A percentile compares a stretch with the other conserved stretches of the same genome.
These are phyloP conservation scores for Exophiala calicioides DNA, from an alignment of 2,329 filamentous ascomycete species.

Conservation along the genomic window DNA sequence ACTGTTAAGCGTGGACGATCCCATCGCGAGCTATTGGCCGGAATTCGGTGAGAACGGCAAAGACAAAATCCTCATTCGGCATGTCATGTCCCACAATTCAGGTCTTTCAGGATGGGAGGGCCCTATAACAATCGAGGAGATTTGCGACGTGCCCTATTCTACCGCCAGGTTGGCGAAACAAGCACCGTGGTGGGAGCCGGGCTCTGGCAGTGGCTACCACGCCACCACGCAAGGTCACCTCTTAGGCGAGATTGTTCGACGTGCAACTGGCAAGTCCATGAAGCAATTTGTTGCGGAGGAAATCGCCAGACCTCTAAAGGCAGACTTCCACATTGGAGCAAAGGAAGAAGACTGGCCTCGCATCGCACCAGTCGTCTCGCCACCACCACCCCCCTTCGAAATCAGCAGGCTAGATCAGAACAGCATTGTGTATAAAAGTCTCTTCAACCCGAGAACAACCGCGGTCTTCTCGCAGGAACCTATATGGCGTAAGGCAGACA, in stretches of 20 bases:
- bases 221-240: constrained; percentile 43
- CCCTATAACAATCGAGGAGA: constrained; percentile 35
- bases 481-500: constrained; percentile 42
- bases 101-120: constrained; percentile 39
- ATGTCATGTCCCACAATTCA: constrained; percentile 46
- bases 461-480: constrained; percentile 32
- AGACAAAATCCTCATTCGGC: constrained; percentile 41
- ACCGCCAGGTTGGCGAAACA: constrained; percentile 43
- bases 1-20: constrained; percentile 39
- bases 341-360: constrained; percentile 46
- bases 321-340: constrained; percentile 52
- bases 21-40: constrained; percentile 49
- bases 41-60: constrained; percentile 49
- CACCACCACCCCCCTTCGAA: constrained; percentile 22
- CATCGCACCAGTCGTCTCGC: constrained; percentile 39
- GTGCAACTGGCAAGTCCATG: constrained; percentile 44
- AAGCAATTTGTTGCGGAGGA: constrained; percentile 48
- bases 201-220: constrained; percentile 48
- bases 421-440: constrained; percentile 36
- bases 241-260: constrained; percentile 47
- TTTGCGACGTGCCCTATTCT: constrained; percentile 37
- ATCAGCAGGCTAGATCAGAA: constrained; percentile 25
- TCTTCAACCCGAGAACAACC: constrained; percentile 32
- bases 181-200: constrained; percentile 49
- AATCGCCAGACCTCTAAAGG: constrained; percentile 45